These are phyloP conservation scores for Ceratocystis huliohia DNA, from an alignment of 2,329 filamentous ascomycete species.

Conservation along the genomic window DNA sequence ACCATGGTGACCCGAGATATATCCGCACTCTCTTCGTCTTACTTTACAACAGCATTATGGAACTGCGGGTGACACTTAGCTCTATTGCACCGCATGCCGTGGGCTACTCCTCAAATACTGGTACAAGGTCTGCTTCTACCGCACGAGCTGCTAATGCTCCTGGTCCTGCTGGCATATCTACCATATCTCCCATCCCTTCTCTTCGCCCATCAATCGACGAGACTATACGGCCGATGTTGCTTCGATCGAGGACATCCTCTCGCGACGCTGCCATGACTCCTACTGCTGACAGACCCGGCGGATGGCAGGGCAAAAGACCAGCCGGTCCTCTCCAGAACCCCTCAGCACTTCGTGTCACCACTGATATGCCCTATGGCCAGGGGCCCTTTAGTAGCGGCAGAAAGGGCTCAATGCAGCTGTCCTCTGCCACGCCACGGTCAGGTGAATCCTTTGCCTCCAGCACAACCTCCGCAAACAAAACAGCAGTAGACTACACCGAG, in stretches of 20 bases:
- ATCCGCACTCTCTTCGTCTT: slow-evolving; percentile 51
- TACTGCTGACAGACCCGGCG: slow-evolving; percentile 38
- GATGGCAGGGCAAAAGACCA: slow-evolving; percentile 24
- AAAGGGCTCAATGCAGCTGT: slow-evolving; percentile 36
- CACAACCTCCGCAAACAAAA: slow-evolving; percentile 35
- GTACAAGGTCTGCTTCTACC: slow-evolving; percentile 6
- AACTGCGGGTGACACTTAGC: slow-evolving; percentile 45
- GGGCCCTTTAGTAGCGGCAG: slow-evolving; percentile 31
- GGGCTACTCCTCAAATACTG: slow-evolving; percentile 9
- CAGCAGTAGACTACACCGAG: slow-evolving; percentile 51
- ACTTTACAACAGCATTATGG: slow-evolving; percentile 55
- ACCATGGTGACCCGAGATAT: slow-evolving; percentile 54
- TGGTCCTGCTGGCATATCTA: slow-evolving; percentile 2
- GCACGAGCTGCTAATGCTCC: not conserved
- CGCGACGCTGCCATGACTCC: slow-evolving; percentile 43
- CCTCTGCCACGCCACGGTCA: slow-evolving; percentile 61
- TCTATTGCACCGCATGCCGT: slow-evolving; percentile 24
- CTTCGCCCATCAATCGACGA: slow-evolving; percentile 28
- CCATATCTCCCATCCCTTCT: slow-evolving; percentile 16
- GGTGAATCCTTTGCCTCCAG: slow-evolving; percentile 64
- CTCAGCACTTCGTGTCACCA: slow-evolving; percentile 44
- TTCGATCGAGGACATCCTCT: slow-evolving; percentile 23
- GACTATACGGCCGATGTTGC: slow-evolving; percentile 34
- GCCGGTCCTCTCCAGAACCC: slow-evolving; percentile 37
- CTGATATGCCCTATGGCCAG: slow-evolving; percentile 41